Evolutionary conservation across 164 flowering plant genomes (phyloP).

Genomic region (Macadamia integrifolia): DNA sequence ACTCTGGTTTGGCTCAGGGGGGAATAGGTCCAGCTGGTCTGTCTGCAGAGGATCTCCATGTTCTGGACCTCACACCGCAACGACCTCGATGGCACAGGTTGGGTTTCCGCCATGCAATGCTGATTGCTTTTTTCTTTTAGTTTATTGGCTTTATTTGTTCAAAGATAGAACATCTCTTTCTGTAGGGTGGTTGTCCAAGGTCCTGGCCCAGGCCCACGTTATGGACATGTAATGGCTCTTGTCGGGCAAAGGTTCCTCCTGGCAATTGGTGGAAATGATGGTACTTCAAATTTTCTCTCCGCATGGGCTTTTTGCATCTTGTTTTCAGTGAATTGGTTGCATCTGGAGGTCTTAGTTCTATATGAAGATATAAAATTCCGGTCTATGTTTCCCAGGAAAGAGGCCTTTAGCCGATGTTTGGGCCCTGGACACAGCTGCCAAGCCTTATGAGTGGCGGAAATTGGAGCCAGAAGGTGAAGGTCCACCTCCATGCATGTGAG

Average conservation of each 20-base stretch:
- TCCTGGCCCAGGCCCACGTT: slow-evolving; percentile 99
- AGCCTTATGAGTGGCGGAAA: slow-evolving; percentile 99
- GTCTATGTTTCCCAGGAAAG: slow-evolving; percentile 52
- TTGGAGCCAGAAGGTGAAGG: slow-evolving; percentile 99
- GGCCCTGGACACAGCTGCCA: slow-evolving; percentile 99
- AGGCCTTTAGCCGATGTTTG: slow-evolving; percentile 98
- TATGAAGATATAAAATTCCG: slow-evolving; percentile 10
- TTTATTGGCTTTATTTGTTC: slow-evolving; percentile 4
- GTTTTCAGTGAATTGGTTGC: not conserved
- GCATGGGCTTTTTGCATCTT: not conserved
- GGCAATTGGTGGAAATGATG: slow-evolving; percentile 99
- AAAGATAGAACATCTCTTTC: slow-evolving; percentile 8
- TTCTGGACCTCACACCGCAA: slow-evolving; percentile 95
- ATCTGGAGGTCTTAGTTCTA: slow-evolving; percentile 6
- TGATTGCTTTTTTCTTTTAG: not conserved
- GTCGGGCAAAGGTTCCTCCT: slow-evolving; percentile 98
- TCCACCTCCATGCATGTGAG: slow-evolving; percentile 99
- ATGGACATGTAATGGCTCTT: slow-evolving; percentile 99
- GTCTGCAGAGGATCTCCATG: slow-evolving; percentile 99
- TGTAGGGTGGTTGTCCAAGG: slow-evolving; percentile 96
- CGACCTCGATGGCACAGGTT: slow-evolving; percentile 99
- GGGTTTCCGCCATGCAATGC: not conserved
- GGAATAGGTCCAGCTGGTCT: slow-evolving; percentile 99
- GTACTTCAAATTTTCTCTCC: slow-evolving; percentile 29
- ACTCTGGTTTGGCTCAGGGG: slow-evolving; percentile 48